These are phyloP conservation scores for Melaleuca quinquenervia DNA, from an alignment of 345 rosid species.

Conservation along the genomic window DNA sequence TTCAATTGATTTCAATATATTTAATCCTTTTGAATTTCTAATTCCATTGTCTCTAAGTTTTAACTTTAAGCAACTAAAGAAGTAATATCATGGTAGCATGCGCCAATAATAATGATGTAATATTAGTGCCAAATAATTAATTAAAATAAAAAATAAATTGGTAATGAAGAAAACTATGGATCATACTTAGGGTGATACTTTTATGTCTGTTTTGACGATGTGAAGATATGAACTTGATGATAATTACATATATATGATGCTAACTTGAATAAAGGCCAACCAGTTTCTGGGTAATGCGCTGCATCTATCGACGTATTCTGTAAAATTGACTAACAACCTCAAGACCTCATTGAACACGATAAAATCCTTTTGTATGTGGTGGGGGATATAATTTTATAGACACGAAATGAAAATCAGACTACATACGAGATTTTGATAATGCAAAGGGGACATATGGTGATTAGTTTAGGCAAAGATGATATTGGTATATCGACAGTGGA, in stretches of 20 bases:
- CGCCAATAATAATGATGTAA: neutral
- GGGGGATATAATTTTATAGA: neutral
- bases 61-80: neutral
- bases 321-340: too few species aligned
- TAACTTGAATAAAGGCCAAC: neutral
- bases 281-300: neutral
- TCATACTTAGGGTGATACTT: neutral
- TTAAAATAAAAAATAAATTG: neutral
- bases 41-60: neutral
- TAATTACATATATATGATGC: neutral
- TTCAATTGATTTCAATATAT: neutral
- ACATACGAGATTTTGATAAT: neutral
- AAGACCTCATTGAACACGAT: neutral
- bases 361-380: neutral
- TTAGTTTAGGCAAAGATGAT: neutral
- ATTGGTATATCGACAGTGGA: neutral
- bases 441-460: neutral
- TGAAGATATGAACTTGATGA: neutral
- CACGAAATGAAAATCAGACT: neutral
- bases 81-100: neutral
- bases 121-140: neutral
- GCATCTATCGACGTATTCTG: neutral
- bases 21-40: neutral
- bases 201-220: neutral
- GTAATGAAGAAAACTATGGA: neutral